These are phyloP conservation scores for Podochytrium sp. DNA, from an alignment of 192 early-diverging fungal species.

Conservation along the genomic window DNA sequence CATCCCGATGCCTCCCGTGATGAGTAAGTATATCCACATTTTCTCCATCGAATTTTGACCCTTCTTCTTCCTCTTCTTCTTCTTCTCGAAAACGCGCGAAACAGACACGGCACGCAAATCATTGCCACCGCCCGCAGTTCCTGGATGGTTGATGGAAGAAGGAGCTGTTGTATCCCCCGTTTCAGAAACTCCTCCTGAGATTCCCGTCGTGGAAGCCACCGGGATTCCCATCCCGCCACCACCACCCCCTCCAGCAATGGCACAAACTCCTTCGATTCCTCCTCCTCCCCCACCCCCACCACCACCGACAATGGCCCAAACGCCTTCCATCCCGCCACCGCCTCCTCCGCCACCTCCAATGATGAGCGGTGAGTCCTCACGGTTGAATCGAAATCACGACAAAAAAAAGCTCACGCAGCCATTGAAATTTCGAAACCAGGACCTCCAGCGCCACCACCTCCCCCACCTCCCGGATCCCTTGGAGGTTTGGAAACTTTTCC, in stretches of 20 bases:
- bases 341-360: conserved; percentile 40
- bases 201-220: neutral
- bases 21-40: too few relatives aligned
- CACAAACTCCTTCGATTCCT: conserved; percentile 12
- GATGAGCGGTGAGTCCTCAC: conserved; percentile 6
- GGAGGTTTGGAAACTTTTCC: neutral
- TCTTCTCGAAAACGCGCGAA: neutral
- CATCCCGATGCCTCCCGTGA: neutral
- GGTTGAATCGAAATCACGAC: neutral
- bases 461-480: neutral
- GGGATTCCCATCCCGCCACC: conserved; percentile 23
- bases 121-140: neutral
- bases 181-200: conserved; percentile 32
- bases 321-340: conserved; percentile 14
- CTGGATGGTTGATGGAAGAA: conserved; percentile 10
- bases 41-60: too few relatives aligned
- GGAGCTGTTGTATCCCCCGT: conserved; percentile 7
- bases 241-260: conserved; percentile 29
- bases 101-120: neutral
- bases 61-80: too few relatives aligned
- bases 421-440: neutral
- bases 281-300: conserved; percentile 41
- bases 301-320: conserved; percentile 7
- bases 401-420: neutral
- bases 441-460: conserved; percentile 43